A percentile compares a stretch with the other conserved stretches of the same genome.
These are phyloP conservation scores for Monilinia laxa DNA, from an alignment of 2,329 filamentous ascomycete genomes.

Conservation along the genomic window DNA sequence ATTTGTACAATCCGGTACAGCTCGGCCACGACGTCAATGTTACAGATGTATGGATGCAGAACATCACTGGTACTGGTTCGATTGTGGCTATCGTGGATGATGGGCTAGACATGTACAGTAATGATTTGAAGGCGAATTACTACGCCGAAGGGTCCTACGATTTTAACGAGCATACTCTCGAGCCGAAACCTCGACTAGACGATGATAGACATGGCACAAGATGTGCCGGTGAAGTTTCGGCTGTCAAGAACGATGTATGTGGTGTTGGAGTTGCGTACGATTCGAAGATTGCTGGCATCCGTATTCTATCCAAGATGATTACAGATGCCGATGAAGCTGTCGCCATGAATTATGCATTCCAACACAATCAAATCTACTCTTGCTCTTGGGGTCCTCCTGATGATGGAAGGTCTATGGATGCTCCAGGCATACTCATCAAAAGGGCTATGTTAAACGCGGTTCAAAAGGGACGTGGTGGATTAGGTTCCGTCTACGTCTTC, in stretches of 20 bases:
- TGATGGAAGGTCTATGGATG: constrained; percentile 91
- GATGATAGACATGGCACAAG: constrained; percentile 92
- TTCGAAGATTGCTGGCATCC: constrained; percentile 83
- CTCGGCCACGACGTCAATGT: constrained; percentile 92
- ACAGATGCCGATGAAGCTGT: constrained; percentile 89
- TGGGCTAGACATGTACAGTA: constrained; percentile 91
- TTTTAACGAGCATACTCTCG: constrained; percentile 81
- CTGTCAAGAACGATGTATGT: constrained; percentile 88
- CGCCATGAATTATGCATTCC: constrained; percentile 87
- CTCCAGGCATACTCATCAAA: constrained; percentile 82
- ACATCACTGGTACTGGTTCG: constrained; percentile 83
- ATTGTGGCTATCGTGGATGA: constrained; percentile 96
- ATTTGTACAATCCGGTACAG: constrained; percentile 81
- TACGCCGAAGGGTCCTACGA: constrained; percentile 91
- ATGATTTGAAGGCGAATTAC: constrained; percentile 90
- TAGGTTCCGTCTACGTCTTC: constrained; percentile 93
- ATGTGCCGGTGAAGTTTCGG: constrained; percentile 91
- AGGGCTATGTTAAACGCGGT: constrained; percentile 89
- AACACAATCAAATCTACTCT: constrained; percentile 95
- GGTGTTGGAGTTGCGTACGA: constrained; percentile 96
- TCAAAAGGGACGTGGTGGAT: constrained; percentile 79
- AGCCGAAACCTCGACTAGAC: constrained; percentile 76
- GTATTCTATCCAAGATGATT: constrained; percentile 88
- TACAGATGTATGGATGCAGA: constrained; percentile 87
- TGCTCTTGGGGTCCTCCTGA: constrained; percentile 98